phyloP scores from a whole-genome alignment of 192 early-diverging fungal genomes.

The Linnemannia zychae region DNA sequence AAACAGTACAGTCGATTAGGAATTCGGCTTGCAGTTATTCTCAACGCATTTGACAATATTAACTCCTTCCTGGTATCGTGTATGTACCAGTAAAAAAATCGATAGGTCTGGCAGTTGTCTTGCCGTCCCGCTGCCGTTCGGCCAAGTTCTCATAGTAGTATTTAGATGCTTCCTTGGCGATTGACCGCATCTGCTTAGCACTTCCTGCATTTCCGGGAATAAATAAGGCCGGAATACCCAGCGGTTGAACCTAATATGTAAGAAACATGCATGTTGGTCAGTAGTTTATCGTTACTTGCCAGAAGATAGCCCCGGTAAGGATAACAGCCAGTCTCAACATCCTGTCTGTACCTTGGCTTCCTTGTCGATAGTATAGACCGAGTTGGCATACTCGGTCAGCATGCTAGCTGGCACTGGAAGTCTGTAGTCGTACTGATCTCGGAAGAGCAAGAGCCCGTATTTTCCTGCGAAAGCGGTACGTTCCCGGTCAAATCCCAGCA shows the following conservation, averaged over 20 bases:
- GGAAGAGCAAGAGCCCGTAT: conserved; percentile 81
- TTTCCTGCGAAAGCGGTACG: conserved; percentile 79
- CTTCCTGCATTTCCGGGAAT: conserved; percentile 97
- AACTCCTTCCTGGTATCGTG: neutral
- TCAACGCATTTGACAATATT: neutral
- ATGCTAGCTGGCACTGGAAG: conserved; percentile 31
- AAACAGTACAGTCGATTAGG: neutral
- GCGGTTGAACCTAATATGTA: conserved; percentile 61
- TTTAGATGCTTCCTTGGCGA: conserved; percentile 79
- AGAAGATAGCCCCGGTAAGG: neutral
- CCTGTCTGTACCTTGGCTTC: conserved; percentile 65
- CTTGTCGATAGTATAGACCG: conserved; percentile 70
- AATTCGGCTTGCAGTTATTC: neutral
- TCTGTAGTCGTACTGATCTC: conserved; percentile 51
- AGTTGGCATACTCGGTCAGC: conserved; percentile 34
- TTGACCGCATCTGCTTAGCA: conserved; percentile 89
- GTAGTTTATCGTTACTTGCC: neutral
- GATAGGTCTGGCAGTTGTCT: conserved; percentile 56
- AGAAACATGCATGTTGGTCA: neutral
- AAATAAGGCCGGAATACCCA: conserved; percentile 91
- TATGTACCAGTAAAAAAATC: conserved; percentile 71
- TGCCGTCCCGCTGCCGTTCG: conserved; percentile 36
- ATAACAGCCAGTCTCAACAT: neutral
- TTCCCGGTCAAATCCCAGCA: conserved; percentile 69
- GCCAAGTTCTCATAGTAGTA: conserved; percentile 70